Evolutionary conservation across 2,329 filamentous ascomycete species (phyloP).

Genomic region (Teratosphaeria gauchensis): DNA sequence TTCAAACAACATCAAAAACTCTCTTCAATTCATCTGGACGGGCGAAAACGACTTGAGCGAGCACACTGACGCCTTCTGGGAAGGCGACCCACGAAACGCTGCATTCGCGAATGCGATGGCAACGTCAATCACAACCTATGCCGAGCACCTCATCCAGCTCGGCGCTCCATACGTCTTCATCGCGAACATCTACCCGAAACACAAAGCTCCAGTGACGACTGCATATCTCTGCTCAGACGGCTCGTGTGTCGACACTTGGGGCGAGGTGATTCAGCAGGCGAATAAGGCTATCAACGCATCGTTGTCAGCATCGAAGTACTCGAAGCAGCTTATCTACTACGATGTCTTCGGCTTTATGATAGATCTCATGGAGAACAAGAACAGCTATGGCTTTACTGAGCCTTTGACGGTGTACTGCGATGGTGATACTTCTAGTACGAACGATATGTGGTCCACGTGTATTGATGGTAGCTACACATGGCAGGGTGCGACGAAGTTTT

Average conservation of each 20-base stretch:
- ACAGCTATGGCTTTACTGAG: constrained; percentile 9
- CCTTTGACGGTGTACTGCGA: constrained; percentile 12
- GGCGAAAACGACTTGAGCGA: constrained; percentile 13
- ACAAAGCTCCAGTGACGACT: constrained; percentile 12
- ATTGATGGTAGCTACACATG: constrained; percentile 7
- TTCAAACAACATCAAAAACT: constrained; percentile 11
- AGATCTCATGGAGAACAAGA: constrained; percentile 9
- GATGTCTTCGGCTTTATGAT: constrained; percentile 13
- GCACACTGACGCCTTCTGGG: constrained; percentile 16
- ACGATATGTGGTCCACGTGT: constrained; percentile 11
- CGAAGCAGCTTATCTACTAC: constrained; percentile 15
- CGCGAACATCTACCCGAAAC: constrained; percentile 17
- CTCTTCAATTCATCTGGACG: constrained; percentile 16
- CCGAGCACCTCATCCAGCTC: constrained; percentile 11
- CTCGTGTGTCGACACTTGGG: constrained; percentile 8
- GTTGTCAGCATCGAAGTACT: constrained; percentile 7
- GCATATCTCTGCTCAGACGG: constrained; percentile 11
- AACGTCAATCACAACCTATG: constrained; percentile 5
- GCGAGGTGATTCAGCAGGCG: constrained; percentile 10
- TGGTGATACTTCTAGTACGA: constrained; percentile 4
- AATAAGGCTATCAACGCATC: constrained; percentile 13
- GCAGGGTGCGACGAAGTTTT: constrained; percentile 9
- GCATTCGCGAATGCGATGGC: constrained; percentile 10
- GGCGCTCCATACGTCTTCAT: constrained; percentile 17
- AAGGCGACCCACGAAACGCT: constrained; percentile 13